These are phyloP conservation scores for Gracilaria domingensis DNA, from an alignment of 23 red algal genomes.

Conservation along the genomic window DNA sequence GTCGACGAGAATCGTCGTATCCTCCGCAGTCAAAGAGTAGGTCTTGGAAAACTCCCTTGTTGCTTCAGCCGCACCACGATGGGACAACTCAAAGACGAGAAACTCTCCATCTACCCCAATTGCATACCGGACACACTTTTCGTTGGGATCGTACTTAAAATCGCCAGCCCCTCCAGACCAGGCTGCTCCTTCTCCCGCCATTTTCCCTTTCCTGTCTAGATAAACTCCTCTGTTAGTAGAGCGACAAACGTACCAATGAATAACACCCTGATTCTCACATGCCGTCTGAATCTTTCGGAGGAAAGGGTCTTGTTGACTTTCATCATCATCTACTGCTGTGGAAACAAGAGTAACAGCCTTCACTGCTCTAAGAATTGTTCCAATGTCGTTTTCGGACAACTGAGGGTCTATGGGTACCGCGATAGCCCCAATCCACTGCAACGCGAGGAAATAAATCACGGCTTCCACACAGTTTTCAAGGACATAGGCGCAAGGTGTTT, in stretches of 20 bases:
- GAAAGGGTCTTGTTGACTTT: slow-evolving; percentile 36
- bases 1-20: slow-evolving; percentile 50
- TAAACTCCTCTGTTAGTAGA: slow-evolving; percentile 75
- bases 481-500: slow-evolving; percentile 65
- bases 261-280: slow-evolving; percentile 13
- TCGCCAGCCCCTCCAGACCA: slow-evolving; percentile 75
- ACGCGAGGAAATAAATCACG: slow-evolving; percentile 71
- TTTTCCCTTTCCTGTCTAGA: slow-evolving; percentile 58
- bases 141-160: slow-evolving; percentile 76
- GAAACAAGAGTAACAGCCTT: slow-evolving; percentile 72
- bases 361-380: slow-evolving; percentile 14
- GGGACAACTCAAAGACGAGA: slow-evolving; percentile 37
- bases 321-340: slow-evolving; percentile 60
- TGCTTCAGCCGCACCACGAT: slow-evolving; percentile 56
- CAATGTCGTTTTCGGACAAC: slow-evolving; percentile 45
- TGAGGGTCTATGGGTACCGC: slow-evolving; percentile 69
- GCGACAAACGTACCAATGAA: slow-evolving; percentile 72
- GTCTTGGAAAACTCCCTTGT: slow-evolving; percentile 66
- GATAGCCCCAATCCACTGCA: slow-evolving; percentile 86
- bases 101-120: slow-evolving; percentile 28
- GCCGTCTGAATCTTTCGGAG: slow-evolving; percentile 51
- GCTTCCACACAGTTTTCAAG: slow-evolving; percentile 60
- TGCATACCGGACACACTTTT: slow-evolving; percentile 45
- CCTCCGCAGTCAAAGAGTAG: slow-evolving; percentile 57
- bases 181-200: slow-evolving; percentile 63